Conservation (phyloP, 2,329 filamentous ascomycete species). For the Scortechinia acanthostroma region DNA sequence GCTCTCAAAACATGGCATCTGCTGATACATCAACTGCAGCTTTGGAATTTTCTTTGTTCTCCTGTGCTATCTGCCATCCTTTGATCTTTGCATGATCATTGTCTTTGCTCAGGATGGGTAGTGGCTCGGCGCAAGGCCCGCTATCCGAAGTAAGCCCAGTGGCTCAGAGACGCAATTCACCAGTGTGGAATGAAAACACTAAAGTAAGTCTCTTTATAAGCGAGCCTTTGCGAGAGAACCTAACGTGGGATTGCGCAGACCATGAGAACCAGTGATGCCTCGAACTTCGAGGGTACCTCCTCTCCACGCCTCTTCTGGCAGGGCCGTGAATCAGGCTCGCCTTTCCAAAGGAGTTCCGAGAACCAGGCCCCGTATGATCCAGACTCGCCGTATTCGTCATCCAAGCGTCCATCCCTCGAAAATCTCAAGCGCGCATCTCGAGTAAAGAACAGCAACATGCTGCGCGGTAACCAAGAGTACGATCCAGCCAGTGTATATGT, state of each 20-base stretch:
- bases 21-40: background rate
- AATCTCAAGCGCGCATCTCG: background rate
- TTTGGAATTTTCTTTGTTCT: background rate
- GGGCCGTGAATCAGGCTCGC: background rate
- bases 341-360: background rate
- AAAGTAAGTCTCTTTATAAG: too few relatives aligned
- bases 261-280: too few relatives aligned
- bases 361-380: background rate
- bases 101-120: background rate
- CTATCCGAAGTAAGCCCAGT: background rate
- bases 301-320: background rate
- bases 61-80: background rate
- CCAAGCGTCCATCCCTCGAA: slow-evolving; percentile 1
- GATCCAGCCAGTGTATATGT: background rate
- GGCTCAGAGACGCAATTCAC: background rate
- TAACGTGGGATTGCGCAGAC: too few relatives aligned
- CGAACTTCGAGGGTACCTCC: background rate
- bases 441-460: background rate
- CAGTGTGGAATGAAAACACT: background rate
- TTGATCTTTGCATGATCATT: too few relatives aligned
- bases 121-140: background rate
- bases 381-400: background rate
- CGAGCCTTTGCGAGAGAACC: too few relatives aligned
- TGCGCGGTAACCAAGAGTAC: background rate
- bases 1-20: too few relatives aligned